Base-by-base conservation (phyloP, 2,329 filamentous ascomycete genomes). In the Seiridium unicorne region DNA sequence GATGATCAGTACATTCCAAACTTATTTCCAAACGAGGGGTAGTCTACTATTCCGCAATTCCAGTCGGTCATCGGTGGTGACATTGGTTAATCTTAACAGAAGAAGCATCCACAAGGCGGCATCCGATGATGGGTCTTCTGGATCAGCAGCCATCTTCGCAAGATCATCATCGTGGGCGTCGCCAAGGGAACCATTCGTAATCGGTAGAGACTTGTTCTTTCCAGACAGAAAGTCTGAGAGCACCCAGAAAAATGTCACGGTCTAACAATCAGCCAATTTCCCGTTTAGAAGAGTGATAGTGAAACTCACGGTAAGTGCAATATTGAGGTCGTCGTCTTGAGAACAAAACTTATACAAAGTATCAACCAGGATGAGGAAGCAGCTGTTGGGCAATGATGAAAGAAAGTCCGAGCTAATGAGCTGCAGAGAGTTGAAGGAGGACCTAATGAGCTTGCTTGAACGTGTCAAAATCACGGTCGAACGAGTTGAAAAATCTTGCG, bases 331-430 rank as follows among this genome's bases (percentile, higher is more conserved):
- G 65, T 96, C 91, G 64, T 89, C 84, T 73, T 99, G 95, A 0
- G 88, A 89, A 67, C 92, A 93, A 74, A 98, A 99, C 64, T 90
- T 89, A 69, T 92, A 92, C 31, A 99, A 84, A 9, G 93, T 92
- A 76, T 96, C 90, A 62, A 98, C 88, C 13, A 99, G 83, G 61
- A 89, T 85, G 61, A 88, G 82, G 73, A 89, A 91, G 77, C 84
- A 97, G 55, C 80, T 84, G 72, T 85, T 87, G 51, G 86, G 90
- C 60, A 88, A 82, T 5, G 90, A 87, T 11, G 88, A 83, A 40
- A 99, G 77, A 69, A 99, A 99, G 73, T 99, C 95, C 0, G 95
- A 97, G 73, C 93, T 96, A 51, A 99, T 90, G 3, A 99, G 85
- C 72, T 98, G 92, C 10, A 96, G 80, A 2, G 93, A 96, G 64